phyloP scores from a whole-genome alignment of 208 protist genomes.

The Leishmania gerbilli region DNA sequence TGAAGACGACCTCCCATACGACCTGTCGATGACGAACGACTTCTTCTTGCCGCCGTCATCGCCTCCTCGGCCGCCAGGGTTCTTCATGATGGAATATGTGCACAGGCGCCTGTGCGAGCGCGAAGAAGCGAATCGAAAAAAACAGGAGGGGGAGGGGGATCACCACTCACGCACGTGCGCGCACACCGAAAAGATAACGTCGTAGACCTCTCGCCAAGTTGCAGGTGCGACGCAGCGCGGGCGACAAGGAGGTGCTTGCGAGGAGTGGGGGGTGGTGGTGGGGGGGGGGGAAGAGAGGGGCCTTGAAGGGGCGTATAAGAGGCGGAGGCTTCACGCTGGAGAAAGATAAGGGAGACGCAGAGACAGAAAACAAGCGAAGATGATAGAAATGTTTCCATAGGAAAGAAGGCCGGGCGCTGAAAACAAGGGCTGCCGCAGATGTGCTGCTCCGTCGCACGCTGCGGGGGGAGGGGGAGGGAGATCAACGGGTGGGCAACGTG shows the following conservation, averaged over 20 bases:
- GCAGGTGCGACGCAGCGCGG: neutral
- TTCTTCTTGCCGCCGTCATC: neutral
- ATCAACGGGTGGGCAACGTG: neutral
- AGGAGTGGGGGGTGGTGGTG: no score
- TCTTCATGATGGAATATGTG: slow-evolving; percentile 7
- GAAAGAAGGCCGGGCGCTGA: neutral
- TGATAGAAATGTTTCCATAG: no score
- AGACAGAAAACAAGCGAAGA: no score
- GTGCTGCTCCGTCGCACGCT: no score
- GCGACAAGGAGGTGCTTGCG: neutral
- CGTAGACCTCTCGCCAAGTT: neutral
- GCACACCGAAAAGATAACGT: neutral
- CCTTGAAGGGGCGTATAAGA: neutral
- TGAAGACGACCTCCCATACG: neutral
- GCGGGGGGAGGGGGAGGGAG: neutral
- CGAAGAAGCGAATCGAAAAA: neutral
- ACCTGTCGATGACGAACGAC: neutral
- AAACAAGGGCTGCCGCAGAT: no score
- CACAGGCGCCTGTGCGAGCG: neutral
- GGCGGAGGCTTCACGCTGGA: neutral
- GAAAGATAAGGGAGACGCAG: no score
- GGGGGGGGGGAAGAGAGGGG: neutral
- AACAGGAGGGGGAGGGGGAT: neutral
- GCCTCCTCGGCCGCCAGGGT: neutral
- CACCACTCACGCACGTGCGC: neutral